A percentile compares a stretch with the other conserved stretches of the same genome.
These are phyloP conservation scores for Arthrobotrys iridis DNA, from an alignment of 2,329 filamentous ascomycete genomes.

Conservation along the genomic window DNA sequence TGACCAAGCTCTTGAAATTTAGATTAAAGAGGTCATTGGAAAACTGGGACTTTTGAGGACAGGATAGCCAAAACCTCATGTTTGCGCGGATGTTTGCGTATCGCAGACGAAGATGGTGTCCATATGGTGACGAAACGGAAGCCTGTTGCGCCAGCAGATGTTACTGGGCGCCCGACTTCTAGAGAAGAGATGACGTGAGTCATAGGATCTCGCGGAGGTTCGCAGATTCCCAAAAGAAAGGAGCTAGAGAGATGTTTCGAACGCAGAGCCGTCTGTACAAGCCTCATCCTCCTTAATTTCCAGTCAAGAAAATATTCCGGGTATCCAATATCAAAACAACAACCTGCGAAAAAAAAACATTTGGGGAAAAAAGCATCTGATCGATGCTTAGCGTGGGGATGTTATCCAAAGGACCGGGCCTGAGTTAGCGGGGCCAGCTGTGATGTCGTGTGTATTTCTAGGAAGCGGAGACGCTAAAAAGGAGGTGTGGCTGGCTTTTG, in stretches of 20 bases:
- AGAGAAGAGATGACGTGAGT: constrained; percentile 47
- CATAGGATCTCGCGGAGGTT: constrained; percentile 52
- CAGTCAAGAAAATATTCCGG: constrained; percentile 27
- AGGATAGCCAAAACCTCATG: constrained; percentile 43
- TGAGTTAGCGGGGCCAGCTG: constrained; percentile 41
- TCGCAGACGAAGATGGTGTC: constrained; percentile 41
- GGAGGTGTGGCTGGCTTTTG: constrained; percentile 16
- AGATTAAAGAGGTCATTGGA: constrained; percentile 30
- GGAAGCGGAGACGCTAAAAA: constrained; percentile 28
- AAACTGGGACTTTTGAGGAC: constrained; percentile 19
- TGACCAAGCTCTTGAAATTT: constrained; percentile 30
- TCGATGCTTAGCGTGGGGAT: constrained; percentile 43
- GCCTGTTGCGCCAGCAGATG: constrained; percentile 44
- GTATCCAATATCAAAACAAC: constrained; percentile 41
- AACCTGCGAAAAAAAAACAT: constrained; percentile 21
- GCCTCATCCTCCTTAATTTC: constrained; percentile 55
- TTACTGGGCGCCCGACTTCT: background rate
- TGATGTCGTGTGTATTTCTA: constrained; percentile 39
- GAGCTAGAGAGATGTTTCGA: constrained; percentile 41
- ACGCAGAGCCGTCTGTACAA: constrained; percentile 36
- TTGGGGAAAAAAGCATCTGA: constrained; percentile 19
- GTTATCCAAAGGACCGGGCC: constrained; percentile 38
- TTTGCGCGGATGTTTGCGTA: constrained; percentile 53
- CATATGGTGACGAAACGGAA: constrained; percentile 46
- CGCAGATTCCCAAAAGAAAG: constrained; percentile 45